These are phyloP conservation scores for Celoporthe dispersa DNA, from an alignment of 2,329 filamentous ascomycete species.

Conservation along the genomic window DNA sequence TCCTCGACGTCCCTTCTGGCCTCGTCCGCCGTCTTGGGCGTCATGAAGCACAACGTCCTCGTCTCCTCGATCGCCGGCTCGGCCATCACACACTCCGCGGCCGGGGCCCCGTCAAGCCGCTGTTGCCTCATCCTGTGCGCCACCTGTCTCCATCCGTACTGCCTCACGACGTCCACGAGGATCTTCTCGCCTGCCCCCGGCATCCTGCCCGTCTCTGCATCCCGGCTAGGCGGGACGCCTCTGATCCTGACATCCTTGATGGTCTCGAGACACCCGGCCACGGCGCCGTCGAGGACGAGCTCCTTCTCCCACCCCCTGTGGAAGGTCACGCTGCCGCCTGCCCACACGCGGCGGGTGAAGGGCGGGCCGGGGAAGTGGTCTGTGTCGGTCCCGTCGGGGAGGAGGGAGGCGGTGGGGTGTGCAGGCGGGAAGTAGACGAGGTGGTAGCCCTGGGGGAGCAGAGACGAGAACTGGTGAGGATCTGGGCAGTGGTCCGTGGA, in stretches of 20 bases:
- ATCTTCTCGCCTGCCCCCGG: constrained; percentile 46
- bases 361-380: constrained; percentile 74
- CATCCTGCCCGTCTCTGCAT: constrained; percentile 27
- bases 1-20: constrained; percentile 23
- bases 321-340: constrained; percentile 74
- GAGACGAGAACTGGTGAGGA: neutral
- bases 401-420: constrained; percentile 63
- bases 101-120: constrained; percentile 15
- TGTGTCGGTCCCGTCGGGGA: constrained; percentile 83
- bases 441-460: constrained; percentile 73
- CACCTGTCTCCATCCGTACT: constrained; percentile 43
- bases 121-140: constrained; percentile 31
- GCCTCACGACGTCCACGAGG: constrained; percentile 56
- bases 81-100: constrained; percentile 9
- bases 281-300: constrained; percentile 45
- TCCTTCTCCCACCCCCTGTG: constrained; percentile 36
- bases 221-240: constrained; percentile 29
- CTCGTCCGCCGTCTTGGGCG: constrained; percentile 35
- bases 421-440: constrained; percentile 85
- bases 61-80: constrained; percentile 48
- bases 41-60: constrained; percentile 58
- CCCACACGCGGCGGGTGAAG: constrained; percentile 85
- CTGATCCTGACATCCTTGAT: constrained; percentile 44
- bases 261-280: constrained; percentile 50
- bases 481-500: neutral